Evolutionary conservation across 2,329 filamentous ascomycete genomes (phyloP).

Genomic region (Aspergillus spinulosporus): DNA sequence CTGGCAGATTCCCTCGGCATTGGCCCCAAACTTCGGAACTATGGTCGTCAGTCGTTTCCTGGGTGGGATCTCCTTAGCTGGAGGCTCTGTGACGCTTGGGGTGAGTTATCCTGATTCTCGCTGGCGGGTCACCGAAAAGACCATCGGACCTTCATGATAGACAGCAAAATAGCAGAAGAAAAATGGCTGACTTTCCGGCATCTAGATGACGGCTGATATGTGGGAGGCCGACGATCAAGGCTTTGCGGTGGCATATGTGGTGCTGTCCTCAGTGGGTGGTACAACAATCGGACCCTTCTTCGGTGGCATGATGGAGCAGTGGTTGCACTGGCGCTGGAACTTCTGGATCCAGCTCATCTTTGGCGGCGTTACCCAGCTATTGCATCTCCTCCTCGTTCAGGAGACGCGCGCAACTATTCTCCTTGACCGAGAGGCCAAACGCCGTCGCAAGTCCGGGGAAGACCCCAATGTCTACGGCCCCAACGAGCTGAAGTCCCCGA

Average conservation of each 20-base stretch:
- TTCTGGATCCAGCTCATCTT: conserved; percentile 65
- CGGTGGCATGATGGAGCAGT: conserved; percentile 55
- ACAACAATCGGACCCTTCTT: conserved; percentile 62
- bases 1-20: conserved; percentile 70
- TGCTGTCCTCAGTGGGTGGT: conserved; percentile 76
- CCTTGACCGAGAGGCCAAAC: conserved; percentile 60
- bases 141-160: too few species aligned
- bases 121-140: too few species aligned
- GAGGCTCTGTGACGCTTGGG: conserved; percentile 70
- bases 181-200: too few species aligned
- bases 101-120: conserved; percentile 50
- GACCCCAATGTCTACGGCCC: conserved; percentile 68
- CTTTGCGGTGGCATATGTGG: conserved; percentile 72
- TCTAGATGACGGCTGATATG: conserved; percentile 68
- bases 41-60: conserved; percentile 68
- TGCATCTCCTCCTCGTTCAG: conserved; percentile 60
- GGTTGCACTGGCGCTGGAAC: conserved; percentile 60
- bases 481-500: conserved; percentile 49
- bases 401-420: conserved; percentile 60
- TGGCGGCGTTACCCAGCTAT: conserved; percentile 52
- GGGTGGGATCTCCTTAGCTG: conserved; percentile 69
- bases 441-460: conserved; percentile 51
- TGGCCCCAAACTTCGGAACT: conserved; percentile 70
- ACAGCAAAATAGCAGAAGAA: too few species aligned
- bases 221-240: conserved; percentile 70